Evolutionary conservation across 495 filamentous ascomycete species (phyloP).

Genomic region (Neurospora sp.): DNA sequence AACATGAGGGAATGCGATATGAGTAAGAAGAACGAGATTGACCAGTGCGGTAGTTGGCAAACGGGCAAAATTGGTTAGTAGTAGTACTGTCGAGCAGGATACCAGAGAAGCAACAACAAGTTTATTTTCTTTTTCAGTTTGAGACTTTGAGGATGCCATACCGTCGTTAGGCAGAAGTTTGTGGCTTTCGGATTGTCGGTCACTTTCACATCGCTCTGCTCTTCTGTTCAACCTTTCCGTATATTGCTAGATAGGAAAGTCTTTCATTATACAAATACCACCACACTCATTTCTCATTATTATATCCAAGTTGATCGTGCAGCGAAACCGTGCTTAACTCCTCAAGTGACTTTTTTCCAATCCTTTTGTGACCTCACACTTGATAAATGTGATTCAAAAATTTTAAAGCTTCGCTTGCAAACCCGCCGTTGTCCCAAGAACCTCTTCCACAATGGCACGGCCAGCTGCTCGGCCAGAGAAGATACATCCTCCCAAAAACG

Average conservation of each 20-base stretch:
- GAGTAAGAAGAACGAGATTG: not conserved
- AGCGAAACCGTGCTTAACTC: not conserved
- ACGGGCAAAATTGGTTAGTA: not conserved
- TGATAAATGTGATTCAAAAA: not conserved
- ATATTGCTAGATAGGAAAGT: not conserved
- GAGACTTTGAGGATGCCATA: no score
- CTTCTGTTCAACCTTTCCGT: not conserved
- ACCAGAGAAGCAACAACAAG: not conserved
- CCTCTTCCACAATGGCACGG: slow-evolving; percentile 30
- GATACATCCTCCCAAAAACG: slow-evolving; percentile 38
- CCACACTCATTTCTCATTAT: not conserved
- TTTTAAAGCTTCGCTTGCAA: not conserved
- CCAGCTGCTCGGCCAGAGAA: slow-evolving; percentile 41
- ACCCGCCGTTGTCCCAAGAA: slow-evolving; percentile 12
- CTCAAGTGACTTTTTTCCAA: not conserved
- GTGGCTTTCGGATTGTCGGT: not conserved
- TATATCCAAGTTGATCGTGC: not conserved
- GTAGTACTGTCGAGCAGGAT: not conserved
- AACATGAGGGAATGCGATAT: not conserved
- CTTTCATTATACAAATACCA: not conserved
- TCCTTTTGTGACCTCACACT: not conserved
- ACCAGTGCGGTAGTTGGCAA: not conserved
- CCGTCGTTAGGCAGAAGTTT: not conserved
- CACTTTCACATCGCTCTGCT: not conserved
- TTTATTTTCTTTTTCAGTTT: no score